Base-by-base conservation (phyloP, 2,329 filamentous ascomycete species). In the Mollisiaceae sp. region DNA sequence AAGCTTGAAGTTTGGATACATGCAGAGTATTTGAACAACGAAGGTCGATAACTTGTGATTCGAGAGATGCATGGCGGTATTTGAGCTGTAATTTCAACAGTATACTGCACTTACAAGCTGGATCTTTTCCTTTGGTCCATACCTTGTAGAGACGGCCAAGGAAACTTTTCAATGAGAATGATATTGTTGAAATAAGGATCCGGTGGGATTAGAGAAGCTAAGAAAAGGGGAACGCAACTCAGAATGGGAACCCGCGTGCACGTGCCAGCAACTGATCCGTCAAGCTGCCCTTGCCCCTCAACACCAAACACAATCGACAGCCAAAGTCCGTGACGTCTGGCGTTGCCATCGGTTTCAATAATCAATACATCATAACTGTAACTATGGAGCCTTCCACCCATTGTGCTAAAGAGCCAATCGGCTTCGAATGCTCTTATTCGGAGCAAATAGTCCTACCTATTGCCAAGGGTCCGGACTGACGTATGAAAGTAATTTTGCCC, bases 351-450 rank as follows among this genome's bases (percentile, higher is more conserved):
- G n/a, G 41, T 15, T 18, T n/a, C 11, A 14, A 54, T 32, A 8
- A 52, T 41, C 24, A 24, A 52, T 54, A 54, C 50, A 54, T 54
- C 50, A 54, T 54, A 32, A n/a, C 50, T 54, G 50, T 27, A 35
- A 32, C 50, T 24, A 35, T 54, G 50, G 50, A 18, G 15, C 14
- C 24, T 24, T 54, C 50, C 50, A 54, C 50, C 11, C 12, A 15
- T 35, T 32, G 24, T 1, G 14, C 22, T 4, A 1, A 9, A 12
- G 50, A 18, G 50, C 50, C 50, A 35, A 54, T 54, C 24, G 32
- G 50, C 50, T 32, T 54, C 50, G 22, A 27, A 11, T 11, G 22
- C 24, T 11, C 3, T 8, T 12, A 8, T 20, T 50, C 45, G 45
- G 45, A 50, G 24, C 50, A 54, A 54, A 54, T 11, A 18, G 3